Base-by-base conservation (phyloP, 352 stramenopile genomes). In the Aphanomyces invadans region DNA sequence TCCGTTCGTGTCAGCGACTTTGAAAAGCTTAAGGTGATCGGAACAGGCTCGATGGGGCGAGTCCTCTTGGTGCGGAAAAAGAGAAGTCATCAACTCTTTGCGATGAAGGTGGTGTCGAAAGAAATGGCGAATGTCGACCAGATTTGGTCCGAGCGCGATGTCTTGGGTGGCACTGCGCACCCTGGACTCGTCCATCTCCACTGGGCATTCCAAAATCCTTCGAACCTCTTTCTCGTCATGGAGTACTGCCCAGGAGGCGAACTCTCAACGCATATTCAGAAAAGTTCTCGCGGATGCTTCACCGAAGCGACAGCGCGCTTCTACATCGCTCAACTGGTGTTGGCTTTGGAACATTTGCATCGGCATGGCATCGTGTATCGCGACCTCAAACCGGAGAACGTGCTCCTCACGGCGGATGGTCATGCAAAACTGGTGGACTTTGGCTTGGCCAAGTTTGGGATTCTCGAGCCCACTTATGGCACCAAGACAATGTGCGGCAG, bases 1-100 rank as follows among this genome's bases (percentile, higher is more conserved):
- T 71, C 76, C 55, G 53, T 80, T 9, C 61, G 42, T 19, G 44
- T 81, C 3, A 71, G 74, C n/a, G 88, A 96, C 65, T 97, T 97
- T 66, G 85, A 89, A 49, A 78, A 83, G 38, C 70, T 97, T 28
- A 96, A 94, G 66, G 86, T 94, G 46, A 88, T 97, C 44, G 89
- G 89, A 31, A 83, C 93, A 15, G 89, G 89, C 4, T 87, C 80
- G 10, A 95, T 94, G 73, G 89, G 88, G 0, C 81, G 83, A 59
- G 89, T 97, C 10, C 68, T 92, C 66, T 71, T 92, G 31, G 85
- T 93, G 21, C 78, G 85, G 11, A 77, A 83, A 46, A 75, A 76
- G 5, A 67, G 62, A 53, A 77, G 87, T 49, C 46, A 62, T 3
- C 71, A 76, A 48, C 62, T 92, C 28, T 93, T 92, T 65, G 85